A percentile compares a stretch with the other conserved stretches of the same genome.
Evolutionary conservation across 495 filamentous ascomycete genomes (phyloP).

Genomic region (Talaromyces ruber): DNA sequence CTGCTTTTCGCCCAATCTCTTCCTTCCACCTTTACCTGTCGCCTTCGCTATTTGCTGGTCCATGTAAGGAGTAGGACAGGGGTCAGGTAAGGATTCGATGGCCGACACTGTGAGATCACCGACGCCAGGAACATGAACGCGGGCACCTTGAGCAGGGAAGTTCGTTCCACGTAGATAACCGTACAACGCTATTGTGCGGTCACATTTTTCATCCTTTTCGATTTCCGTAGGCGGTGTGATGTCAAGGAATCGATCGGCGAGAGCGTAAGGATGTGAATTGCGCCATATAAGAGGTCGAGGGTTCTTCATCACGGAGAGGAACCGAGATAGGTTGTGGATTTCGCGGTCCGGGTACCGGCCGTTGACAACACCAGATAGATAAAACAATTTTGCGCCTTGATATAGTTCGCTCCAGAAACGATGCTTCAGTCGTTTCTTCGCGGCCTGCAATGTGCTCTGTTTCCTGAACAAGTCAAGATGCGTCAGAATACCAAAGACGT

Average conservation of each 20-base stretch:
- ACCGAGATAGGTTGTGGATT: constrained; percentile 88
- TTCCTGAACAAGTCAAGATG: constrained; percentile 94
- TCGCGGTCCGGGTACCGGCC: constrained; percentile 95
- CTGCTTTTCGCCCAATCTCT: constrained; percentile 85
- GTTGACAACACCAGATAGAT: constrained; percentile 89
- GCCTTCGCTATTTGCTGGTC: constrained; percentile 75
- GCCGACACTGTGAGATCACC: constrained; percentile 82
- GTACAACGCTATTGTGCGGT: constrained; percentile 83
- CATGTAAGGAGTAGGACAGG: constrained; percentile 88
- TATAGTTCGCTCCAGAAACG: constrained; percentile 95
- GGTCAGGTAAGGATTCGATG: constrained; percentile 85
- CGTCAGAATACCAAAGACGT: constrained; percentile 93
- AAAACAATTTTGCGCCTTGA: constrained; percentile 93
- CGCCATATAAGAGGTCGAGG: constrained; percentile 93
- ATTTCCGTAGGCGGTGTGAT: constrained; percentile 86
- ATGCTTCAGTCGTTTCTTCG: constrained; percentile 94
- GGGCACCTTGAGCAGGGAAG: constrained; percentile 76
- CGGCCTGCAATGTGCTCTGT: constrained; percentile 75
- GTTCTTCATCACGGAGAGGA: constrained; percentile 98
- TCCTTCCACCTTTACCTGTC: constrained; percentile 66
- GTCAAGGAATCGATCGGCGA: constrained; percentile 90
- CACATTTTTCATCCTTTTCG: constrained; percentile 79
- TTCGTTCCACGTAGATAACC: constrained; percentile 96
- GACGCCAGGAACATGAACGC: constrained; percentile 87
- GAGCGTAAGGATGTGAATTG: constrained; percentile 86